A percentile compares a stretch with the other conserved stretches of the same genome.
Conservation (phyloP, 768 basidiomycete genomes). For the Agaricus blazei region DNA sequence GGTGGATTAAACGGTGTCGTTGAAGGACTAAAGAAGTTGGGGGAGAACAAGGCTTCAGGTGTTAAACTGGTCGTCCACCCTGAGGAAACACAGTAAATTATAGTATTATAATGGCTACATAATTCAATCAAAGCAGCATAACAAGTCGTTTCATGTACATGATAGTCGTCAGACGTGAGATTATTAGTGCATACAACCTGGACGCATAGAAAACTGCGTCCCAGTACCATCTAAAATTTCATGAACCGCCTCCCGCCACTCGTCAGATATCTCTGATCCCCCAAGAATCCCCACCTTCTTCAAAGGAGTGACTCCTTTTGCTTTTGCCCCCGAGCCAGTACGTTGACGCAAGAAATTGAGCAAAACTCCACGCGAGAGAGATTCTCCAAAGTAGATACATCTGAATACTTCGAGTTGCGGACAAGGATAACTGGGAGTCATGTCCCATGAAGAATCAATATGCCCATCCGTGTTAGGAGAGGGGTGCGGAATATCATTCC, state of each 20-base stretch:
- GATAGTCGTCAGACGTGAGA: no score
- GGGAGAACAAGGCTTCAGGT: constrained; percentile 33
- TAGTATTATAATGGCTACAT: no score
- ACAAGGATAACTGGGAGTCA: neutral
- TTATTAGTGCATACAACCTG: no score
- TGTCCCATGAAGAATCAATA: no score
- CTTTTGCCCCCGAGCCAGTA: neutral
- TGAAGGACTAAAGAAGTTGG: constrained; percentile 35
- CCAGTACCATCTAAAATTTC: neutral
- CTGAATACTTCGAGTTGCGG: neutral
- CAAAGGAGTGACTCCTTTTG: no score
- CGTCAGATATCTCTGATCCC: no score
- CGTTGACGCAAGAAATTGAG: neutral
- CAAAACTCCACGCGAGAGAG: neutral
- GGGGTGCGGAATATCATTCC: no score
- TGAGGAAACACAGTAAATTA: constrained; percentile 13
- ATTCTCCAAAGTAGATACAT: neutral
- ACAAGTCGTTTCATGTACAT: no score
- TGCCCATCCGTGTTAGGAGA: no score
- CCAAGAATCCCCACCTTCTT: no score
- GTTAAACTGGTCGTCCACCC: constrained; percentile 35
- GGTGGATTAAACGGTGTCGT: constrained; percentile 38
- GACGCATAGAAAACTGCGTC: no score
- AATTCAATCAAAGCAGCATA: no score
- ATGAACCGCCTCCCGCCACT: neutral